Base-by-base conservation (phyloP, 305 asterid species). In the Coffea humblotiana region DNA sequence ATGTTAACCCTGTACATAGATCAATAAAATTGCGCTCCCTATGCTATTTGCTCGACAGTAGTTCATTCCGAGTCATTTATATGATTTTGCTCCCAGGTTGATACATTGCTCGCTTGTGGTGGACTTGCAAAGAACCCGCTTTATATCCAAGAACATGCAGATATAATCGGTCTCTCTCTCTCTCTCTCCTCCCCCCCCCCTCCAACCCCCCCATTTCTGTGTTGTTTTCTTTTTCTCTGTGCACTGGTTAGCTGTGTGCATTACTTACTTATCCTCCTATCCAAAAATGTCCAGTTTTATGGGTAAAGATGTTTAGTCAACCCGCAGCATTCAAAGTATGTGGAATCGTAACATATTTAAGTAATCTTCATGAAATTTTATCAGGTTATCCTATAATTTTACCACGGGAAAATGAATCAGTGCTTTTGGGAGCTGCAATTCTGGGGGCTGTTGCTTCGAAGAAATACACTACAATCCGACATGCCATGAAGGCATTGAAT, bases 401-500 rank as follows among this genome's bases (percentile, higher is more conserved):
- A 81, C 99, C 99, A 16, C 88, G 93, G 71, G 99, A 96, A 87
- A 96, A 91, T 75, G 98, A 96, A 78, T 85, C 99, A 1, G 99
- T 96, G 84, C 93, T 96, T 64, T 77, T 96, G 82, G 99, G 99
- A 80, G 97, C 99, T 87, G 95, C 99, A 77, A 96, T 94, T 85
- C 94, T 94, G 83, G 99, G 99, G 82, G 94, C 98, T 79, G 98
- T 96, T 82, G 99, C 99, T 80, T 91, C 99, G 37, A 91, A 94
- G 90, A 90, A 88, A 68, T 91, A 92, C 83, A 76, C 83, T 81
- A 89, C 93, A 1, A 80, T 94, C 45, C 88, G 87, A 76, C 94
- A 92, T 40, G 98, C 98, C 86, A 96, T 94, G 99, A 91, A 85
- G 86, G 93, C 97, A 71, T 83, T 96, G 67, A 96, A 91, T 81